Percentiles rank a stretch among this genome's conserved stretches.
These are phyloP conservation scores for Chenopodium quinoa DNA, from an alignment of 148 eudicot genomes.

Conservation along the genomic window DNA sequence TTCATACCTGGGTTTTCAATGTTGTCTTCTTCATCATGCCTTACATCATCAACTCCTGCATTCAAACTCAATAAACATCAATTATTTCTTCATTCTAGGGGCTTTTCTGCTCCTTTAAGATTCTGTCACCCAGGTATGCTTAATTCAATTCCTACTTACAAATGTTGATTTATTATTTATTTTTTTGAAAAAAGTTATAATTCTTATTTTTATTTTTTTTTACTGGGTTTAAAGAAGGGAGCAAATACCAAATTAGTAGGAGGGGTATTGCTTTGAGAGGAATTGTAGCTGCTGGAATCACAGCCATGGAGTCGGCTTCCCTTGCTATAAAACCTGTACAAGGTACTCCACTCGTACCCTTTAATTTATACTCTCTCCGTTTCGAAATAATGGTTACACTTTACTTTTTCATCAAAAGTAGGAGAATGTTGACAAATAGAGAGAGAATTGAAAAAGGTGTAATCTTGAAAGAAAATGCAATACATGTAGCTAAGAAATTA, in stretches of 20 bases:
- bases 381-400: too few relatives aligned
- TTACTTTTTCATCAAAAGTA: too few relatives aligned
- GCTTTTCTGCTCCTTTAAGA: slow-evolving; percentile 21
- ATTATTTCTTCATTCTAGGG: slow-evolving; percentile 20
- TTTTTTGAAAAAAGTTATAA: too few relatives aligned
- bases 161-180: not conserved
- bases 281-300: slow-evolving; percentile 71
- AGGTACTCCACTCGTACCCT: slow-evolving; percentile 31
- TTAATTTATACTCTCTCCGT: too few relatives aligned
- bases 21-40: slow-evolving; percentile 28
- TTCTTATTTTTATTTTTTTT: not conserved
- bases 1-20: not conserved
- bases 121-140: slow-evolving; percentile 21
- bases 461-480: too few relatives aligned
- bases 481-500: too few relatives aligned
- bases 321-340: slow-evolving; percentile 53
- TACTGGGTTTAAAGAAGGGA: slow-evolving; percentile 34
- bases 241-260: slow-evolving; percentile 60
- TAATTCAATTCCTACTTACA: not conserved
- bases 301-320: slow-evolving; percentile 53
- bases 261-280: slow-evolving; percentile 68
- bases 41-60: slow-evolving; percentile 26
- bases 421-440: too few relatives aligned
- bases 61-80: slow-evolving; percentile 16
- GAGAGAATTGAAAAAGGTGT: too few relatives aligned